Base-by-base conservation (phyloP, 805 yeast species). In the Pichia cabralensis region DNA sequence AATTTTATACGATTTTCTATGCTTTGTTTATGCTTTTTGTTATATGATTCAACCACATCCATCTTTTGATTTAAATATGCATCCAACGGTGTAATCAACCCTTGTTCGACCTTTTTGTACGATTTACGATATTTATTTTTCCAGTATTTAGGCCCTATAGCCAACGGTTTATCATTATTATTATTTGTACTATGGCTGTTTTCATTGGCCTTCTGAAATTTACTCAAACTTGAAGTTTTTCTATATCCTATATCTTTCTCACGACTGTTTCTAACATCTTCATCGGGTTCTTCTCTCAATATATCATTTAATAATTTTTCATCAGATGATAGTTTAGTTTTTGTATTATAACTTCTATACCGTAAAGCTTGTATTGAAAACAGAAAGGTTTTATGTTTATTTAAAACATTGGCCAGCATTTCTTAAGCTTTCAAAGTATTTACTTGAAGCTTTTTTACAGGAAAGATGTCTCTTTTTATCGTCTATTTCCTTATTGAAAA, bases 21-120 rank as follows among this genome's bases (percentile, higher is more conserved):
- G 2, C 38, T 32, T 15, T 22, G 35, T 11, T 41, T 49, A 19
- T 36, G 36, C 6, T 36, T 35, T 20, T 41, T 36, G 34, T 55
- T 52, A 25, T 50, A 53, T 24, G 52, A 50, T 22, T 45, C 40
- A 15, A 55, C 47, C 14, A 44, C 44, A 11, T 34, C 41, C 33
- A 55, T 36, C 28, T 48, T 49, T 25, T 40, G 39, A 15, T 33
- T 29, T 15, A 55, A 36, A 24, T 49, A 48, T 7, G 27, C 35
- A 15, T 47, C 50, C 19, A 55, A 38, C 3, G 48, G 40, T 11
- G 32, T 19, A 10, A 44, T 41, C 14, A 53, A 30, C 6, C 43
- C 38, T 9, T 38, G 30, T 21, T 47, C 42, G 14, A 50, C 42
- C 16, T 42, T 44, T 16, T 41, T 36, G 4, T 49, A 38, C 5